Evolutionary conservation across 2,329 filamentous ascomycete genomes (phyloP), one percentile per base, ranked within the genome.

Genomic region (Dactylonectria macrodidyma): DNA sequence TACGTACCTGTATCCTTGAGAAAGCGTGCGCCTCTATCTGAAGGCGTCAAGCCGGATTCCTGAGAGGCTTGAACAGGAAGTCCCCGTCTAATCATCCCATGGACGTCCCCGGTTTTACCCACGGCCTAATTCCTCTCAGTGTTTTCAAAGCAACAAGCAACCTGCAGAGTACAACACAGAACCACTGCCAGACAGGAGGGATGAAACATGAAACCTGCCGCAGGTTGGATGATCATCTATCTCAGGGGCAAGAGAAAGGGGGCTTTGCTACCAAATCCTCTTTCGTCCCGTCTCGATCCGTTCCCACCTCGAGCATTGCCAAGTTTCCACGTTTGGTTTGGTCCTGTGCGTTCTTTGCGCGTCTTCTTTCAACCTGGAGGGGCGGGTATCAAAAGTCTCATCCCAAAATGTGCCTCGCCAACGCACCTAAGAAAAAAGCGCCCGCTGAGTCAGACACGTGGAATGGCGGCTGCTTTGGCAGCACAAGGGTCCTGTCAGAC

Each of bases 121-220:
- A 59, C 51, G 11, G 22, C 19, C 10, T 30, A n/a, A 52, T 38
- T 12, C 36, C 19, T n/a, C 12, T 4, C 51, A 24, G 12, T n/a
- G 14, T 44, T 16, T 44, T n/a, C 16, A 8, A 8, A 9, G 46
- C 22, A 24, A 22, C 46, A 24, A 19, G 24, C 46, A 19, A 22
- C n/a, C 11, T 24, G 26, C 24, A 47, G 44, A 44, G n/a, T n/a
- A 41, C 11, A 14, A 11, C 14, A 19, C n/a, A 41, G 38, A 44
- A 14, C 46, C 46, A 19, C 48, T 26, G 44, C 48, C 47, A 44
- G 36, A 62, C 59, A 36, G 65, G 65, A 61, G 69, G 66, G 63
- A 66, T 71, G 65, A 75, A 74, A 73, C 73, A 51, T 62, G 71
- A 73, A 73, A 71, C 71, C 54, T 46, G 50, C 34, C 26, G 47